Conservation (phyloP, 2,329 filamentous ascomycete genomes). For the Juglanconis sp. region DNA sequence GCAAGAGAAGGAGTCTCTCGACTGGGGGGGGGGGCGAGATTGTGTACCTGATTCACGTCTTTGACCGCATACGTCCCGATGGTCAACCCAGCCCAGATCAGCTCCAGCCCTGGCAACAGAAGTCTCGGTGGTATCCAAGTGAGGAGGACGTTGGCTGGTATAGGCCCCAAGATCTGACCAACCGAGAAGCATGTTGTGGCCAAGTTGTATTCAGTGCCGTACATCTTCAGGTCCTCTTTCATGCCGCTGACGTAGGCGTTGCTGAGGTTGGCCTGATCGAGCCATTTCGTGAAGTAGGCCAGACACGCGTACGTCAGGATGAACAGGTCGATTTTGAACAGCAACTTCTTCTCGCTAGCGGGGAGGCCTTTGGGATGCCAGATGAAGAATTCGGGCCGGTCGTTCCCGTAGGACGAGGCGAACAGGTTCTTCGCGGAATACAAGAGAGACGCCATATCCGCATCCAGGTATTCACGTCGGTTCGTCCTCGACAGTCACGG, state of each 20-base stretch:
- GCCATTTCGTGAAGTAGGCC: conserved; percentile 27
- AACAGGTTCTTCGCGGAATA: conserved; percentile 25
- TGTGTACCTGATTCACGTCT: conserved; percentile 19
- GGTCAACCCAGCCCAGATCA: conserved; percentile 22
- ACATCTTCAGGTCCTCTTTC: conserved; percentile 39
- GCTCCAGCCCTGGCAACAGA: conserved; percentile 44
- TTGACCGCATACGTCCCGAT: conserved; percentile 22
- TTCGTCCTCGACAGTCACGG: not conserved
- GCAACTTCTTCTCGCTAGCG: conserved; percentile 24
- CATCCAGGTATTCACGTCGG: not conserved
- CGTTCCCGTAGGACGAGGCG: conserved; percentile 26
- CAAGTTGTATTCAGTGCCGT: conserved; percentile 20
- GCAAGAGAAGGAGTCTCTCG: not conserved
- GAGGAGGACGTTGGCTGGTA: conserved; percentile 21
- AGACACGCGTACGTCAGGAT: conserved; percentile 28
- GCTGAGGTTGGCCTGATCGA: conserved; percentile 28
- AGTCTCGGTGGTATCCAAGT: conserved; percentile 41
- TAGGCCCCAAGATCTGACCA: conserved; percentile 21
- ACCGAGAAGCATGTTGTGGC: conserved; percentile 19
- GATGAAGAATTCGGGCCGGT: conserved; percentile 24
- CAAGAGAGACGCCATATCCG: conserved; percentile 8
- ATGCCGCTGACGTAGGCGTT: conserved; percentile 49
- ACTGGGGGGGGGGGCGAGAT: fast-evolving
- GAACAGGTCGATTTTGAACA: conserved; percentile 30
- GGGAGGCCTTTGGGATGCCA: conserved; percentile 26